Evolutionary conservation across 1,284 basidiomycete species (phyloP).

Genomic region (Austroboletus sp.): DNA sequence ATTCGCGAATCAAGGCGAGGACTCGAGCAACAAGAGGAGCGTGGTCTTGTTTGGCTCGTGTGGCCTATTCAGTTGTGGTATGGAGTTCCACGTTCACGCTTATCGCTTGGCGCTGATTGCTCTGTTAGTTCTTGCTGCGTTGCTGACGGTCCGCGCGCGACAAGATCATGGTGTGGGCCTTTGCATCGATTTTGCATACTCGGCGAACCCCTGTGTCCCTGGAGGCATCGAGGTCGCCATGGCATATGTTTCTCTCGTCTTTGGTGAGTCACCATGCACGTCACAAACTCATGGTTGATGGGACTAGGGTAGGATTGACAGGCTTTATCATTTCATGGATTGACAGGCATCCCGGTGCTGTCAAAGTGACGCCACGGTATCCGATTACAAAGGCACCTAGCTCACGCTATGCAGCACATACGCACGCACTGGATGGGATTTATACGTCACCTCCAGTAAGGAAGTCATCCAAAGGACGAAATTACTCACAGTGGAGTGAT

Average conservation of each 20-base stretch:
- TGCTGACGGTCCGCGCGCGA: constrained; percentile 19
- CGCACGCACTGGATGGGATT: constrained; percentile 18
- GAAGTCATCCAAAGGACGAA: constrained; percentile 2
- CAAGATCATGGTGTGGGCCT: constrained; percentile 5
- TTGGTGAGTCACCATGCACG: constrained; percentile 17
- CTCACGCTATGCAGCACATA: constrained; percentile 22
- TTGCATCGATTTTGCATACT: constrained; percentile 22
- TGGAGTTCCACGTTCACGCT: not conserved
- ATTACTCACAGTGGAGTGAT: constrained; percentile 21
- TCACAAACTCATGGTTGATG: not conserved
- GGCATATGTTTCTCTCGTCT: constrained; percentile 11
- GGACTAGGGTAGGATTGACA: constrained; percentile 15
- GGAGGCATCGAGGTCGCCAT: constrained; percentile 20
- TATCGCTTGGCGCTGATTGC: constrained; percentile 2
- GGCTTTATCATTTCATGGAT: constrained; percentile 25
- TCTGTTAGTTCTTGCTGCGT: constrained; percentile 13
- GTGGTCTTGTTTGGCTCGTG: constrained; percentile 20
- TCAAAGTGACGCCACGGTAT: constrained; percentile 23
- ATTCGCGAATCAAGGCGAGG: constrained; percentile 11
- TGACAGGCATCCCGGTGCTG: constrained; percentile 27
- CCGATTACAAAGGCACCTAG: constrained; percentile 30
- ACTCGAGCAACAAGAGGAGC: constrained; percentile 20
- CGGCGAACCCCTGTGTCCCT: constrained; percentile 10
- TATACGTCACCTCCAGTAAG: constrained; percentile 19
- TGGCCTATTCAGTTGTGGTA: constrained; percentile 19